Evolutionary conservation across 2,329 filamentous ascomycete species (phyloP).

Genomic region (Phaeosphaeriaceae sp.): DNA sequence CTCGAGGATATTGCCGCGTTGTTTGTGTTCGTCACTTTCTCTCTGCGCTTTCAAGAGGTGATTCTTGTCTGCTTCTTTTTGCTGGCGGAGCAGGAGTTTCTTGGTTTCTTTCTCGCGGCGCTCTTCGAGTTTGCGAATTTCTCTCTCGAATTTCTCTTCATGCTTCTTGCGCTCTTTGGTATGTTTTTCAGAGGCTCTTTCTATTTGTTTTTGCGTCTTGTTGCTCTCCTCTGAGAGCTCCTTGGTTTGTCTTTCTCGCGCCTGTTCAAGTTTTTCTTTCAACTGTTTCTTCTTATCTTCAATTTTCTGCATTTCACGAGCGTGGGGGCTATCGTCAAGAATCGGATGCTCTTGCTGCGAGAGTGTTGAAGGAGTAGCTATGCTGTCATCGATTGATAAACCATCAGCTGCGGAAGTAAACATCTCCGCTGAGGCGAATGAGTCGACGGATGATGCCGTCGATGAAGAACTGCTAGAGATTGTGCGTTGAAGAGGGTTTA

Average conservation of each 20-base stretch:
- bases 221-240: constrained; percentile 22
- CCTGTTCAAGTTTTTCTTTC: constrained; percentile 66
- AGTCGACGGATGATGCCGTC: constrained; percentile 35
- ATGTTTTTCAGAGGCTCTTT: constrained; percentile 69
- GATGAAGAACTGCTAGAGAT: constrained; percentile 34
- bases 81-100: constrained; percentile 69
- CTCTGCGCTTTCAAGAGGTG: constrained; percentile 55
- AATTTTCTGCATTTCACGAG: constrained; percentile 68
- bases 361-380: constrained; percentile 31
- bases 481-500: constrained; percentile 37
- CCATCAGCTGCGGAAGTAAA: constrained; percentile 46
- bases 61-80: constrained; percentile 63
- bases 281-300: constrained; percentile 63
- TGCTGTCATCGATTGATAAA: constrained; percentile 30
- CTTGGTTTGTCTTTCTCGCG: constrained; percentile 59
- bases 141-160: constrained; percentile 49
- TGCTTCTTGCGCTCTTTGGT: constrained; percentile 59
- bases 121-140: constrained; percentile 68
- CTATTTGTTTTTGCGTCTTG: constrained; percentile 59
- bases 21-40: constrained; percentile 56
- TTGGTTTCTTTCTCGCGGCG: constrained; percentile 69
- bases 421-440: constrained; percentile 54
- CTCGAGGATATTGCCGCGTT: constrained; percentile 55
- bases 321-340: constrained; percentile 24
- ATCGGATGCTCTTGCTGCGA: constrained; percentile 33